Conservation (phyloP, 2,329 filamentous ascomycete genomes). For the Uncinocarpus reesii region DNA sequence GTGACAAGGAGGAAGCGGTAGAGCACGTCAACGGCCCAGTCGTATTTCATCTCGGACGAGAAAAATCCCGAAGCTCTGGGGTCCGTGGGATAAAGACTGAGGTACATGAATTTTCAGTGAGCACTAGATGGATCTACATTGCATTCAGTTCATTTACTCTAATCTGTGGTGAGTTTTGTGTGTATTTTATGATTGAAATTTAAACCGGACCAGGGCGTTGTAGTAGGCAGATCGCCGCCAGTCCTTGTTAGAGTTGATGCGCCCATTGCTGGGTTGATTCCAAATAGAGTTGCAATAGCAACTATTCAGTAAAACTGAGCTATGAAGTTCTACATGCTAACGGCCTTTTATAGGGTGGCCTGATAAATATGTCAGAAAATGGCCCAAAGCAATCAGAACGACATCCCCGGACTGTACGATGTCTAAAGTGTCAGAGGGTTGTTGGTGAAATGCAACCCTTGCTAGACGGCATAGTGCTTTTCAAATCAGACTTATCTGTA, state of each 20-base stretch:
- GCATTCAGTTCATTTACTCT: not conserved
- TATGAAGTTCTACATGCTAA: not conserved
- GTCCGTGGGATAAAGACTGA: slow-evolving; percentile 17
- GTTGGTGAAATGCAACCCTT: slow-evolving; percentile 33
- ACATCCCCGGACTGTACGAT: slow-evolving; percentile 19
- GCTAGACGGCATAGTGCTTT: slow-evolving; percentile 31
- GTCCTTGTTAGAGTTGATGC: not conserved
- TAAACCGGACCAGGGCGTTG: too few relatives aligned
- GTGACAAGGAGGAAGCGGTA: not conserved
- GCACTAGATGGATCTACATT: not conserved
- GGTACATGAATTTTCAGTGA: slow-evolving; percentile 17
- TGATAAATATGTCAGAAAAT: not conserved
- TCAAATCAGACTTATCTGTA: slow-evolving; percentile 40
- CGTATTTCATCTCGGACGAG: slow-evolving; percentile 10
- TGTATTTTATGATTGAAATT: too few relatives aligned
- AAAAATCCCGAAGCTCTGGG: slow-evolving; percentile 13
- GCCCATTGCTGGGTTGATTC: too few relatives aligned
- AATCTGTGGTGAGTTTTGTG: too few relatives aligned
- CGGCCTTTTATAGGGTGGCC: not conserved
- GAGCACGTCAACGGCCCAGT: slow-evolving; percentile 1
- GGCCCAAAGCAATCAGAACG: not conserved
- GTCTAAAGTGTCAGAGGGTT: slow-evolving; percentile 24
- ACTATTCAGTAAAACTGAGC: too few relatives aligned
- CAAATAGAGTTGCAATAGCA: too few relatives aligned
- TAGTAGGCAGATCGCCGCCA: too few relatives aligned